Base-by-base conservation (phyloP, 2,329 filamentous ascomycete species). In the Fusarium bulbicola region DNA sequence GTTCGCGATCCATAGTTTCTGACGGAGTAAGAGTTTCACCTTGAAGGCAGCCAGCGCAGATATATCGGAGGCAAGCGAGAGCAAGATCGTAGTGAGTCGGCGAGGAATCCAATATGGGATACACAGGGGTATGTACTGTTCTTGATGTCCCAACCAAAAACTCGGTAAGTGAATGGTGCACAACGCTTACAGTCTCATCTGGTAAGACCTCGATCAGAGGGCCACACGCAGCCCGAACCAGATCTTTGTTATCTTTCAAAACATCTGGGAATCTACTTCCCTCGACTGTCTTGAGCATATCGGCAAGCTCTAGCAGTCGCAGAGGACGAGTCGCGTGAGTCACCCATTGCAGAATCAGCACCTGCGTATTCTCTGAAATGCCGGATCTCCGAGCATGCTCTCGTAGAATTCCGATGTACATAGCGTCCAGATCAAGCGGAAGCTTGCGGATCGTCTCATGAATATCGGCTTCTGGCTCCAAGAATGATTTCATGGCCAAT, bases 131-230 rank as follows among this genome's bases (percentile, higher is more conserved):
- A 3, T 49, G 30, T 10, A 20, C 30, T 16, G 61, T 62, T 30
- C 71, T 61, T 10, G 66, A 64, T 16, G 46, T 34, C 12, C 71
- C 73, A 18, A 56, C 47, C 28, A 76, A 46, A 34, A 73, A 76
- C 46, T 76, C 71, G 3, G 73, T 74, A 12, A 76, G 59, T 15
- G 74, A 76, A 59, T 76, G 71, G n/a, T 76, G 73, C 30, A 76
- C 60, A 11, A 76, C 63, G 10, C 63, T 68, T 21, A 76, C 71
- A 13, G 74, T 61, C 52, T 76, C 73, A 15, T 76, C 73, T 6
- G 71, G 42, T 6, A 76, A 32, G 36, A 73, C 63, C 59, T 76
- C 73, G 13, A 76, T 30, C 14, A 76, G 30, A 18, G 74, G 74
- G 3, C 74, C 73, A 15, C 74, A 76, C 3, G 68, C 73, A 49